Conservation (phyloP, 768 basidiomycete genomes). For the Collybia sp. region DNA sequence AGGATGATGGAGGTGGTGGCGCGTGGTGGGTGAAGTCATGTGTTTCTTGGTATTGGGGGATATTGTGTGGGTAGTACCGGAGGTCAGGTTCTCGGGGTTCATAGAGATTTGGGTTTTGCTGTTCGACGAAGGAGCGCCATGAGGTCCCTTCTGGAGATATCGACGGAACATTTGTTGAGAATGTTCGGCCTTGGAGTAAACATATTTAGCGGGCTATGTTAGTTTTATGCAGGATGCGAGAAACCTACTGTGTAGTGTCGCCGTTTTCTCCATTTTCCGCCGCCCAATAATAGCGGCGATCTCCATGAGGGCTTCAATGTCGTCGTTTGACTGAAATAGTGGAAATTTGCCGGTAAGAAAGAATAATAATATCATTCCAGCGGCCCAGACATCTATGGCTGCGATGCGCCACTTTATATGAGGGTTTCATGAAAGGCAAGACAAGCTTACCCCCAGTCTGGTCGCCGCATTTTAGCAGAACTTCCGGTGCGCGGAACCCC, state of each 20-base stretch:
- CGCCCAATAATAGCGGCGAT: slow-evolving; percentile 84
- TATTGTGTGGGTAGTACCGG: slow-evolving; percentile 52
- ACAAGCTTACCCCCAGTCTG: slow-evolving; percentile 78
- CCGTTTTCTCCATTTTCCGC: slow-evolving; percentile 77
- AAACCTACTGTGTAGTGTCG: slow-evolving; percentile 81
- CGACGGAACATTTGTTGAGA: slow-evolving; percentile 86
- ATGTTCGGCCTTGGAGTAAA: slow-evolving; percentile 65
- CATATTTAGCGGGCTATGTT: not conserved
- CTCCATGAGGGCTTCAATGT: slow-evolving; percentile 94
- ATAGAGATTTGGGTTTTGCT: slow-evolving; percentile 68
- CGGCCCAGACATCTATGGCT: slow-evolving; percentile 98
- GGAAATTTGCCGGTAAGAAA: slow-evolving; percentile 93
- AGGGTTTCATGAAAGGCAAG: not conserved
- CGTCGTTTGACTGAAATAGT: slow-evolving; percentile 89
- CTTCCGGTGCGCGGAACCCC: slow-evolving; percentile 96
- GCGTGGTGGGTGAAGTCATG: slow-evolving; percentile 12
- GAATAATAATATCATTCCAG: slow-evolving; percentile 87
- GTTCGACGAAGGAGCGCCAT: slow-evolving; percentile 73
- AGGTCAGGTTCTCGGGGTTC: slow-evolving; percentile 45
- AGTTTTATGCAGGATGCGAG: not conserved
- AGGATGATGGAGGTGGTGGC: slow-evolving; percentile 30
- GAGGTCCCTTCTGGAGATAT: slow-evolving; percentile 60
- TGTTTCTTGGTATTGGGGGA: slow-evolving; percentile 16
- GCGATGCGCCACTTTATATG: slow-evolving; percentile 4
- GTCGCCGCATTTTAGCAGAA: slow-evolving; percentile 88